These are phyloP conservation scores for Aspergillus ochraceoroseus DNA, from an alignment of 2,329 filamentous ascomycete species.

Conservation along the genomic window DNA sequence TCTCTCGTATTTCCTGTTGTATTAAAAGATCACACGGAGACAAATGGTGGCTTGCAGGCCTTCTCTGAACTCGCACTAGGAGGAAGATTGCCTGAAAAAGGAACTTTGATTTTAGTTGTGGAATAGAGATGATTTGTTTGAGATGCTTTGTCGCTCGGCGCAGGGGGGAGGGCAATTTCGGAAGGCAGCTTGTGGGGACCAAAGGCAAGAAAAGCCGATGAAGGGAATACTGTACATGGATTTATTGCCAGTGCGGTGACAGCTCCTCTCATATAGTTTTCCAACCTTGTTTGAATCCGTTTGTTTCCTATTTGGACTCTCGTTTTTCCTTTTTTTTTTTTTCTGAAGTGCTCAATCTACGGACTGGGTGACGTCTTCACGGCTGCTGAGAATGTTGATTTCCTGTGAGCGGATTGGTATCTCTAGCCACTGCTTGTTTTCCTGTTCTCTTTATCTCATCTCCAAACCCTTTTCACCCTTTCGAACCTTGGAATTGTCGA, in stretches of 20 bases:
- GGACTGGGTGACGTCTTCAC: conserved; percentile 12
- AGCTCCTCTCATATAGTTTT: conserved; percentile 26
- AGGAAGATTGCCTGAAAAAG: conserved; percentile 40
- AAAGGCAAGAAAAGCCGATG: conserved; percentile 18
- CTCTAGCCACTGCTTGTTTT: conserved; percentile 6
- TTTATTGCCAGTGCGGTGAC: conserved; percentile 21
- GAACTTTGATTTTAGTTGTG: conserved; percentile 38
- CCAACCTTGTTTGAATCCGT: conserved; percentile 24
- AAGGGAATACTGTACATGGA: conserved; percentile 21
- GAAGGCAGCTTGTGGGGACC: conserved; percentile 19
- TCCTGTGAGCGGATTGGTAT: conserved; percentile 9
- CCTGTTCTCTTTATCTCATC: conserved; percentile 10
- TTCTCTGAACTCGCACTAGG: conserved; percentile 40
- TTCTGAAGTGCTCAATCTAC: conserved; percentile 16
- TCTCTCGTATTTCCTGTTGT: conserved; percentile 41
- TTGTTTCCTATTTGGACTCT: conserved; percentile 23
- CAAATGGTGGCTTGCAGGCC: conserved; percentile 35
- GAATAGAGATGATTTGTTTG: conserved; percentile 37
- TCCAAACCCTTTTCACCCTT: conserved; percentile 8
- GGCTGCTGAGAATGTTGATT: conserved; percentile 13
- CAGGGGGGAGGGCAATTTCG: conserved; percentile 14
- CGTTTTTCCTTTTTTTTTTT: conserved; percentile 18
- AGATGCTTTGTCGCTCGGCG: conserved; percentile 23
- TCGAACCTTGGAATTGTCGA: conserved; percentile 8
- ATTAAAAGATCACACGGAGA: conserved; percentile 41